These are phyloP conservation scores for Fusarium sp. DNA, from an alignment of 2,329 filamentous ascomycete genomes.

Conservation along the genomic window DNA sequence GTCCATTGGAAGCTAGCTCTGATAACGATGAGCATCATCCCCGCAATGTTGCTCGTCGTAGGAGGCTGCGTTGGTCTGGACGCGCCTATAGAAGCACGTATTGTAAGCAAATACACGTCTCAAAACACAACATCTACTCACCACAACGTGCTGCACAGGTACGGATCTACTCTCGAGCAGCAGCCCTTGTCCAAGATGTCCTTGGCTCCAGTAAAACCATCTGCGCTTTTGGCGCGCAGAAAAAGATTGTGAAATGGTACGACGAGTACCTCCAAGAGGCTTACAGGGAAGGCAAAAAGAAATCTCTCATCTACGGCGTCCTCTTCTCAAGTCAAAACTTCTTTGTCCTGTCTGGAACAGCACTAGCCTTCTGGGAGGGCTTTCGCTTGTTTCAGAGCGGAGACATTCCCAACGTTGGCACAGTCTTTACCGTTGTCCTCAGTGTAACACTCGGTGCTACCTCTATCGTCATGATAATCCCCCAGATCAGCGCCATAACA, in stretches of 20 bases:
- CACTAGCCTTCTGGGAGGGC: conserved; percentile 1
- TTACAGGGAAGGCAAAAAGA: background rate
- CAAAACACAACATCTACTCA: background rate
- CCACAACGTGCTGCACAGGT: background rate
- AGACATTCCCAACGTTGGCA: background rate
- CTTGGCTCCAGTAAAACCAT: background rate
- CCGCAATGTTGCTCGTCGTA: background rate
- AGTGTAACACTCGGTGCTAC: background rate
- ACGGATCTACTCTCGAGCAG: background rate
- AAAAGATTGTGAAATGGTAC: background rate
- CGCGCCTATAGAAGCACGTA: background rate
- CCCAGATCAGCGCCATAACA: background rate
- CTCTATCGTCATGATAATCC: background rate
- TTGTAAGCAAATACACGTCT: background rate
- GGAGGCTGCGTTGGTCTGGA: background rate
- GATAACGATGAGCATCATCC: background rate
- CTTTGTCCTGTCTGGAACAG: background rate
- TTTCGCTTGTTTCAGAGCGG: background rate
- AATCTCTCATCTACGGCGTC: background rate
- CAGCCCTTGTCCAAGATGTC: conserved; percentile 1
- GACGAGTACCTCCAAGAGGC: background rate
- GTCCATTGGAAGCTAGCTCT: conserved; percentile 4
- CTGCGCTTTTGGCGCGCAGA: background rate
- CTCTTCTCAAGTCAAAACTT: background rate
- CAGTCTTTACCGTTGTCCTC: background rate